Percentiles rank a stretch among this genome's conserved stretches.
Conservation (phyloP, 176 grass and related monocot genomes). For the Oryza australiensis region DNA sequence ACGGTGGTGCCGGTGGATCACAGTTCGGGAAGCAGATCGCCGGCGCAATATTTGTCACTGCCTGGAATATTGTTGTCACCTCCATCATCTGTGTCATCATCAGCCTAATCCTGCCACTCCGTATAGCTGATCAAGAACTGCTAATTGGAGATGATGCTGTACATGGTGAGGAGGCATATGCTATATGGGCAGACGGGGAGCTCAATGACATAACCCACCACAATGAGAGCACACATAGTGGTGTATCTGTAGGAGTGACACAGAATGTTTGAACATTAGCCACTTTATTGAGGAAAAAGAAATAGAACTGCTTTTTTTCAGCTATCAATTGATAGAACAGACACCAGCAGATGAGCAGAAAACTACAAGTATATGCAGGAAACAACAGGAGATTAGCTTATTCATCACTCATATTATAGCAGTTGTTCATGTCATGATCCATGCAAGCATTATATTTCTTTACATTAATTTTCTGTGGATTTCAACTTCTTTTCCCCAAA, state of each 20-base stretch:
- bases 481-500: background rate
- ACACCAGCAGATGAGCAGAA: background rate
- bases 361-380: background rate
- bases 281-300: background rate
- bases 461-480: background rate
- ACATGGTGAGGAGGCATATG: conserved; percentile 52
- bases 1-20: conserved; percentile 37
- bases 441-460: background rate
- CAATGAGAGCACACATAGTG: conserved; percentile 22
- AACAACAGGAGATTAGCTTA: conserved; percentile 1
- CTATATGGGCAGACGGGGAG: conserved; percentile 39
- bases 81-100: conserved; percentile 47
- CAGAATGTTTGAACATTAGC: conserved; percentile 43
- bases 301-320: background rate
- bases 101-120: conserved; percentile 36
- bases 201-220: conserved; percentile 26
- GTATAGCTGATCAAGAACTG: conserved; percentile 47
- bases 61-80: conserved; percentile 47
- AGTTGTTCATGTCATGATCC: background rate
- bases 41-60: conserved; percentile 43
- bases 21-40: conserved; percentile 47
- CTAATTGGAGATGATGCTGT: conserved; percentile 48
- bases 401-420: background rate
- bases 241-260: conserved; percentile 40
- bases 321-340: background rate